Evolutionary conservation across 768 basidiomycete genomes (phyloP), one percentile per base, ranked within the genome.

Genomic region (Boletus insuetus): DNA sequence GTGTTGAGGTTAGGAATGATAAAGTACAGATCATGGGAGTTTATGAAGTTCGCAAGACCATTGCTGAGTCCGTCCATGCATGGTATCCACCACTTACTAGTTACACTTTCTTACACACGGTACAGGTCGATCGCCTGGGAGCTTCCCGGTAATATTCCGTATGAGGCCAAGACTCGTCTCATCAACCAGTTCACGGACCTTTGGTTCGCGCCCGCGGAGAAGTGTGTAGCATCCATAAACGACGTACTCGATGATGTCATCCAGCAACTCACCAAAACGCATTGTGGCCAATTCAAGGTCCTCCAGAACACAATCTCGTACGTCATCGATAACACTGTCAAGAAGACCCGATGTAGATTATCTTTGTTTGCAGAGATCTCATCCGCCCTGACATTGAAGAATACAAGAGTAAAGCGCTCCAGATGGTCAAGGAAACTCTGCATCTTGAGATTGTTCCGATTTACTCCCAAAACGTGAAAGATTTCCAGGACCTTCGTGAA

Each of bases 81-180:
- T n/a, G n/a, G n/a, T 43, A 32, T 3, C 3, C 11, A 24, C 26
- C 12, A 26, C 2, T 17, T 34, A 19, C 6, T 26, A 14, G 44
- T 14, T 31, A 7, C 10, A 5, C n/a, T 19, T 22, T 51, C 49
- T 60, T 0, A 69, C 12, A 1, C 6, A 38, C 4, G 13, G 6
- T n/a, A 24, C 24, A 79, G 79, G 12, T 70, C 72, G 9, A 69
- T 70, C 31, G 71, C 66, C 3, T 79, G 77, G 78, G 76, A 79
- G 46, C 70, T 79, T 26, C 76, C 76, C 0, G 63, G 66, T 6
- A 69, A 77, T 37, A 58, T 77, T 24, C 77, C 78, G 0, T 78
- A 70, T 49, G 70, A 69, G 26, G 77, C 77, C 12, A 78, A 75
- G 45, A 58, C 53, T 12, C 64, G 61, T 29, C 68, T 79, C 16